Base-by-base conservation (phyloP, 805 yeast genomes). In the Lipomyces mesembrius region DNA sequence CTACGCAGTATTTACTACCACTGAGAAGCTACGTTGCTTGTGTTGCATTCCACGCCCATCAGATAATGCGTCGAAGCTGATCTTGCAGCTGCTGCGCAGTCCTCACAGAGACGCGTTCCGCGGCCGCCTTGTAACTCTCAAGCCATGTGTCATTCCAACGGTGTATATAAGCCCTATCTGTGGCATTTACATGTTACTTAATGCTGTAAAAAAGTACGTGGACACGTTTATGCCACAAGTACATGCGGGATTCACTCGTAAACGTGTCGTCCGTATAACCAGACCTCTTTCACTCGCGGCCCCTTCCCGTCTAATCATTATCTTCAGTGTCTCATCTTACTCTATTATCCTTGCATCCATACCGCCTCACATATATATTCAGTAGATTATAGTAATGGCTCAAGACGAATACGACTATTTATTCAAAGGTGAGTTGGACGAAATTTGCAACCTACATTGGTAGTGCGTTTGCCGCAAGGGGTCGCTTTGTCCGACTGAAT, bases 401-500 rank as follows among this genome's bases (percentile, higher is more conserved):
- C 74, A 72, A 68, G 92, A 89, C 78, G 94, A 90, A 74, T 90
- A 95, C 85, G 98, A 94, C 79, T 93, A 89, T 79, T 85, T 94
- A 69, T 94, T 93, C 84, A 94, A 93, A 73, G 79, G 79, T 77
- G 64, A 60, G 78, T 72, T 5, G 17, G n/a, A n/a, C 22, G 9
- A 43, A n/a, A 43, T 43, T n/a, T 17, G 22, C 39, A 8, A 17
- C 22, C 49, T 17, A 17, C 49, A 4, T 43, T 43, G 49, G 49
- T 43, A n/a, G 49, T 43, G 49, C 49, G 22, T 37, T 43, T 22
- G 20, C 49, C 49, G 49, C 49, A 43, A 43, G 49, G 49, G 49
- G 39, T 37, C 39, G 39, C 20, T 0, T 1, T 43, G 49, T 43
- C 9, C 22, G 20, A 22, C 20, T 43, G 43, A 37, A 37, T 37